Conservation (phyloP, 2,329 filamentous ascomycete genomes). For the Zarea fungicola region DNA sequence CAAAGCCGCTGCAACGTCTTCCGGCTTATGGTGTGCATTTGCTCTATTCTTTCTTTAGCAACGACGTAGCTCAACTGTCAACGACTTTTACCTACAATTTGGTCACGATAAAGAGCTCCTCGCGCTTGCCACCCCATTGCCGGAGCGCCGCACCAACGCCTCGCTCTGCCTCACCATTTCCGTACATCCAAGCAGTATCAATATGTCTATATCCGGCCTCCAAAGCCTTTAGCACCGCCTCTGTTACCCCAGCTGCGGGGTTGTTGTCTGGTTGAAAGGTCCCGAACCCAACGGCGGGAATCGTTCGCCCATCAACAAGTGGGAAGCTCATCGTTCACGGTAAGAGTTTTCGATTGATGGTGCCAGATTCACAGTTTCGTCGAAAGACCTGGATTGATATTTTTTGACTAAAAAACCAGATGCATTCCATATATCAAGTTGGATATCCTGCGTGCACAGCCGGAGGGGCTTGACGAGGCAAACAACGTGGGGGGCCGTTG, state of each 20-base stretch:
- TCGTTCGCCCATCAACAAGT: too few relatives aligned
- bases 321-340: too few relatives aligned
- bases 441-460: too few relatives aligned
- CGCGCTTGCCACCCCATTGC: conserved; percentile 1
- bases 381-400: too few relatives aligned
- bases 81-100: conserved; percentile 1
- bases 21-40: conserved; percentile 4
- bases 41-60: neutral
- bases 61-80: neutral
- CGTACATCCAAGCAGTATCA: conserved; percentile 11
- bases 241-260: neutral
- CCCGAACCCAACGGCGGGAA: conserved; percentile 2
- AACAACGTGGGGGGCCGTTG: too few relatives aligned
- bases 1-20: neutral
- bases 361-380: too few relatives aligned
- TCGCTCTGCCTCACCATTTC: conserved; percentile 3
- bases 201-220: conserved; percentile 6
- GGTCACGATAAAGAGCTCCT: conserved; percentile 5
- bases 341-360: too few relatives aligned
- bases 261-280: conserved; percentile 2
- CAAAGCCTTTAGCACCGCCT: conserved; percentile 3
- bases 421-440: too few relatives aligned
- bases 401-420: too few relatives aligned
- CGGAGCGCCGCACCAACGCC: conserved; percentile 4
- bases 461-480: too few relatives aligned